Evolutionary conservation across 768 basidiomycete genomes (phyloP).

Genomic region (Neoboletus brunneissimus): DNA sequence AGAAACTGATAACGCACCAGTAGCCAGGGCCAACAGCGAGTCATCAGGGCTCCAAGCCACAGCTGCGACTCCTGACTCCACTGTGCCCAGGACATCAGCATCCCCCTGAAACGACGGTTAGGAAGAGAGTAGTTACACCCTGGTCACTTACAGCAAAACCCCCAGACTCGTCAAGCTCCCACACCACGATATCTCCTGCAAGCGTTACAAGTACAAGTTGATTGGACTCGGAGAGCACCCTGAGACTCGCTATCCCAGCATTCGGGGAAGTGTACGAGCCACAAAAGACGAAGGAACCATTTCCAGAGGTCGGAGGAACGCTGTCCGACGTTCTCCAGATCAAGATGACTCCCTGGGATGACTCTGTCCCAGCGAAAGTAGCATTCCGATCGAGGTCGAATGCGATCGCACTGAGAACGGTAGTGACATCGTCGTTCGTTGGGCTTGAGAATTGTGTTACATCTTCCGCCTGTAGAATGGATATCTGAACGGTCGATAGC

Average conservation of each 20-base stretch:
- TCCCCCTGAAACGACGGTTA: constrained; percentile 20
- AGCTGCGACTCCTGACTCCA: constrained; percentile 79
- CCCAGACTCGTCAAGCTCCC: constrained; percentile 50
- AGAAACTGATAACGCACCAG: constrained; percentile 46
- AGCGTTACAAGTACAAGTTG: constrained; percentile 64
- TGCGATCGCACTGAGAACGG: constrained; percentile 45
- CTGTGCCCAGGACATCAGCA: constrained; percentile 77
- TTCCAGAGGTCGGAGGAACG: constrained; percentile 8
- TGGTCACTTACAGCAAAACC: constrained; percentile 39
- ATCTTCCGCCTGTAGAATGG: constrained; percentile 14
- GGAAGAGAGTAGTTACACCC: neutral
- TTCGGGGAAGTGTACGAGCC: constrained; percentile 19
- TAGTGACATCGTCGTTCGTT: constrained; percentile 21
- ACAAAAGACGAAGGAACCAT: constrained; percentile 20
- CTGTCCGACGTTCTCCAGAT: constrained; percentile 47
- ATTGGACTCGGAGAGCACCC: constrained; percentile 70
- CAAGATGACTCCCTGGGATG: constrained; percentile 54
- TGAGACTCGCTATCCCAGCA: constrained; percentile 58
- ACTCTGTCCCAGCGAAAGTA: constrained; percentile 59
- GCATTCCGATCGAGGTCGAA: constrained; percentile 64
- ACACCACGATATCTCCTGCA: constrained; percentile 79
- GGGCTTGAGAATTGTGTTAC: constrained; percentile 12
- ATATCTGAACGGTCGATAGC: constrained; percentile 34
- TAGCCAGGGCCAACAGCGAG: constrained; percentile 75
- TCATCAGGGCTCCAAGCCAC: constrained; percentile 94